phyloP scores from a whole-genome alignment of 2,329 filamentous ascomycete species.

The Ilyonectria mors-panacis region DNA sequence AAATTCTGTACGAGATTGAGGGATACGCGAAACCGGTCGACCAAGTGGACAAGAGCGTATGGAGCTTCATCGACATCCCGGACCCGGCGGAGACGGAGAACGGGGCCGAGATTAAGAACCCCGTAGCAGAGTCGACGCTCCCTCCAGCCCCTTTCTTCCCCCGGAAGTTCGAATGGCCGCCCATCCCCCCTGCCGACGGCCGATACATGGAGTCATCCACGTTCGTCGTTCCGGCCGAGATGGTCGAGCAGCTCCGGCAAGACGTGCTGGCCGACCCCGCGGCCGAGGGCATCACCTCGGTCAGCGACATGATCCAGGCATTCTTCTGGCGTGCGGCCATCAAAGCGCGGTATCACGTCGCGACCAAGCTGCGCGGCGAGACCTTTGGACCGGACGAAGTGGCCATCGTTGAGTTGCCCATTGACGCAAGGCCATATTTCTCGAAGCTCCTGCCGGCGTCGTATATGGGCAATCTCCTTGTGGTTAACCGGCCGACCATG shows the following conservation, averaged over 20 bases:
- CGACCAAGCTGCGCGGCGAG: conserved; percentile 38
- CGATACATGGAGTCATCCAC: conserved; percentile 46
- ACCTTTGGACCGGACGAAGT: conserved; percentile 40
- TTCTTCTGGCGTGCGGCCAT: conserved; percentile 57
- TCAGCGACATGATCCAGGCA: conserved; percentile 58
- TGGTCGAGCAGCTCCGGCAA: conserved; percentile 48
- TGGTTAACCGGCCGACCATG: no score
- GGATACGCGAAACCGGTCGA: conserved; percentile 37
- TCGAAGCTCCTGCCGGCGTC: conserved; percentile 48
- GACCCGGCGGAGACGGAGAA: no score
- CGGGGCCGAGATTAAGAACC: no score
- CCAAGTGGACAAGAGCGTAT: conserved; percentile 48
- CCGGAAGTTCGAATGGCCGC: no score
- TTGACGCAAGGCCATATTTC: conserved; percentile 50
- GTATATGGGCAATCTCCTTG: conserved; percentile 52
- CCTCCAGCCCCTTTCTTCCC: no score
- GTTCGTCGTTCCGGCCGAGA: conserved; percentile 51
- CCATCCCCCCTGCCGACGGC: conserved; percentile 48
- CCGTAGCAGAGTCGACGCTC: no score
- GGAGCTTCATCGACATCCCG: no score
- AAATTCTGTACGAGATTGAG: conserved; percentile 49
- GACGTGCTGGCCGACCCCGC: conserved; percentile 46
- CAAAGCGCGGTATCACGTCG: conserved; percentile 53
- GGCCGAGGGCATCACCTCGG: conserved; percentile 47
- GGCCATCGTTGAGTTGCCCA: conserved; percentile 54